phyloP scores from a whole-genome alignment of 2,329 filamentous ascomycete species.

The Diaporthe citriasiana region DNA sequence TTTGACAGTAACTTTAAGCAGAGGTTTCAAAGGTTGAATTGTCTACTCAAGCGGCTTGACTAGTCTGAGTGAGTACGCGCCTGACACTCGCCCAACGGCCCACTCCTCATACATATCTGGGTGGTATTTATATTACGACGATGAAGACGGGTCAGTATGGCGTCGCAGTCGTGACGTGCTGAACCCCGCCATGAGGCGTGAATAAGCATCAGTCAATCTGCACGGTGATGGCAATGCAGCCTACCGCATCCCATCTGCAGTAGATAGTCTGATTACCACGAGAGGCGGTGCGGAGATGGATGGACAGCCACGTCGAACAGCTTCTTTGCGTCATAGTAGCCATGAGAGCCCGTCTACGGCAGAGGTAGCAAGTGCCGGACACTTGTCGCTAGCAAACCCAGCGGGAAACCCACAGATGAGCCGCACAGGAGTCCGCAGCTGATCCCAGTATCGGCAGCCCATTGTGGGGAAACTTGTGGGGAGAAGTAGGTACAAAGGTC shows the following conservation, averaged over 20 bases:
- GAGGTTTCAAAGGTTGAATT: too few species aligned
- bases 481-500: neutral
- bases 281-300: neutral
- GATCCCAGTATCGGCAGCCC: neutral
- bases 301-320: too few species aligned
- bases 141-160: neutral
- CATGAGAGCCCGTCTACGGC: neutral
- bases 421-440: neutral
- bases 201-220: conserved; percentile 21
- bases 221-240: conserved; percentile 8
- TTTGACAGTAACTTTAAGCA: neutral
- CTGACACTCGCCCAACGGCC: neutral
- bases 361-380: neutral
- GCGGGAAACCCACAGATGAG: neutral
- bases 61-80: neutral
- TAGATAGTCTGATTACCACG: neutral
- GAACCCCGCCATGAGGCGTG: conserved; percentile 23
- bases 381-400: neutral
- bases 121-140: neutral
- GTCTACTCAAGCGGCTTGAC: too few species aligned
- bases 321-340: neutral
- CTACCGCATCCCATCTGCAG: neutral
- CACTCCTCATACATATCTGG: neutral
- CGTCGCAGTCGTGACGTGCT: conserved; percentile 8
- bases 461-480: neutral